A percentile compares a stretch with the other conserved stretches of the same genome.
Evolutionary conservation across 768 basidiomycete genomes (phyloP).

Genomic region (Crepidotus variabilis): DNA sequence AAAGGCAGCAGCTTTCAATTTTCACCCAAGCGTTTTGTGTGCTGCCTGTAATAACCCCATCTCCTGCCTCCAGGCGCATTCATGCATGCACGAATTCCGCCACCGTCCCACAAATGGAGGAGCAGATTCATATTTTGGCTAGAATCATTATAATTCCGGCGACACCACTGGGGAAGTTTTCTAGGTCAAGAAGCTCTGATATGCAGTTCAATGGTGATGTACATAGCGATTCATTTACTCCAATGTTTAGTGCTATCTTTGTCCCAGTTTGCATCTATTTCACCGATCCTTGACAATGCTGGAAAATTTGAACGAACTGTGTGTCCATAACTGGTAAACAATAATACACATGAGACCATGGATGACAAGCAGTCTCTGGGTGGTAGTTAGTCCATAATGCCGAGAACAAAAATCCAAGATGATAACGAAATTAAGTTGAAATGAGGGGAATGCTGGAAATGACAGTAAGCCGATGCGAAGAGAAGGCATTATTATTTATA

Average conservation of each 20-base stretch:
- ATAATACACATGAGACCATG: not conserved
- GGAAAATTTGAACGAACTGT: not conserved
- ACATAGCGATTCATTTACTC: too few relatives aligned
- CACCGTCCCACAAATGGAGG: not conserved
- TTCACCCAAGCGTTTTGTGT: not conserved
- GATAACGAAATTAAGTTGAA: not conserved
- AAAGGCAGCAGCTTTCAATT: not conserved
- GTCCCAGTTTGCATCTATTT: too few relatives aligned
- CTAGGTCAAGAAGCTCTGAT: not conserved
- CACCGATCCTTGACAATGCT: too few relatives aligned
- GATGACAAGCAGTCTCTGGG: not conserved
- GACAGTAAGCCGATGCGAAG: not conserved
- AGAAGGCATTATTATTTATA: not conserved
- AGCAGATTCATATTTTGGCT: not conserved
- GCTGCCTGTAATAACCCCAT: not conserved
- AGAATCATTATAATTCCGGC: not conserved
- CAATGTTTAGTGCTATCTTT: too few relatives aligned
- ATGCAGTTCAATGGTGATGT: too few relatives aligned
- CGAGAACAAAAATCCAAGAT: not conserved
- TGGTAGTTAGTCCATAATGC: not conserved
- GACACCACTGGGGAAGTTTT: constrained; percentile 1
- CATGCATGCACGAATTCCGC: not conserved
- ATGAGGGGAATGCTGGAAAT: not conserved
- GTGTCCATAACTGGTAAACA: not conserved
- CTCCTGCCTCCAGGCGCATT: not conserved